phyloP scores from a whole-genome alignment of 805 yeast genomes.

The Yamadazyma sp. region DNA sequence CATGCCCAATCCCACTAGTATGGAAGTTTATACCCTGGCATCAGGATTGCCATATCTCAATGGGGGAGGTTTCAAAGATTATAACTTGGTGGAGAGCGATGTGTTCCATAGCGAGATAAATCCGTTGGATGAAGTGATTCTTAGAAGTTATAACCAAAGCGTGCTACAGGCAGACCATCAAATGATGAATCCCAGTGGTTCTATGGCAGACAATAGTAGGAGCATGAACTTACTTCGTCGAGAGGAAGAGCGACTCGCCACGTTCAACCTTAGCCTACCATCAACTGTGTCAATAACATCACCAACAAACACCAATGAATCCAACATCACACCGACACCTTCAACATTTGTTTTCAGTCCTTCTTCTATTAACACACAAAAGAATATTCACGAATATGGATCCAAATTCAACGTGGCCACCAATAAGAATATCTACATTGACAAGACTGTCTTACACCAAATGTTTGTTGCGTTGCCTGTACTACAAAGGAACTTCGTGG shows the following conservation, averaged over 20 bases:
- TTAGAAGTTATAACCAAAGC: conserved; percentile 15
- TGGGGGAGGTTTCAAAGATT: conserved; percentile 6
- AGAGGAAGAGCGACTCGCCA: conserved; percentile 6
- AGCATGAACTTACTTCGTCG: background rate
- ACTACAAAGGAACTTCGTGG: conserved; percentile 24
- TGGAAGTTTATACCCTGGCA: background rate
- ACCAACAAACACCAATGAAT: conserved; percentile 30
- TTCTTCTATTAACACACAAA: conserved; percentile 4
- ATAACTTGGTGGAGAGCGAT: conserved; percentile 38
- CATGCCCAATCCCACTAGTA: background rate
- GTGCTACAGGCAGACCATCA: background rate
- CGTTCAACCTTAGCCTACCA: conserved; percentile 17
- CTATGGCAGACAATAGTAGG: background rate
- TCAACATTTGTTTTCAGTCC: conserved; percentile 12
- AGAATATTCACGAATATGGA: conserved; percentile 14
- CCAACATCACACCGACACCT: conserved; percentile 18
- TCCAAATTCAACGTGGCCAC: conserved; percentile 22
- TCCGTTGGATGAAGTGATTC: conserved; percentile 39
- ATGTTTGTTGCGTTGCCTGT: conserved; percentile 31
- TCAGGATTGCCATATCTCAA: background rate
- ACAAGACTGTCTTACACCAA: conserved; percentile 35
- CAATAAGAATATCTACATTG: conserved; percentile 40
- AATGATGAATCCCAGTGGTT: background rate
- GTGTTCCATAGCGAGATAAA: conserved; percentile 37
- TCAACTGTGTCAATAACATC: conserved; percentile 31